Base-by-base conservation (phyloP, 2,329 filamentous ascomycete species). In the Aspergillus brunneoviolaceus region DNA sequence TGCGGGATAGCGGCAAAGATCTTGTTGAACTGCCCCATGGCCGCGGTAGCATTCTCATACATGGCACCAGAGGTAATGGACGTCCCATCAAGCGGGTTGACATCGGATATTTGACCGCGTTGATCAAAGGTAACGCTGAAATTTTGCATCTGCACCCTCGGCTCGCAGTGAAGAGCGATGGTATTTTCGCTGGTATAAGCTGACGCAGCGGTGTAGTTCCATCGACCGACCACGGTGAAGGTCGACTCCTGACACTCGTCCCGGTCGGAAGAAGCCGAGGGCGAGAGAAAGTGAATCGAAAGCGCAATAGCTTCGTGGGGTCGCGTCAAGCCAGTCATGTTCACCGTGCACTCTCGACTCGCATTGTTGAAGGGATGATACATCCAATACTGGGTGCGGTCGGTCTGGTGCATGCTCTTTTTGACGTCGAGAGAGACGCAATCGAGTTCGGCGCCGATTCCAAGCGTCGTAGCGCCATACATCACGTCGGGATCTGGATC, bases 1-100 rank as follows among this genome's bases (percentile, higher is more conserved):
- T 72, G 72, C 1, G 72, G 72, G 12, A 74, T 74, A 2, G 72
- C 66, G 5, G 71, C 71, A 62, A 74, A 74, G 2, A 72, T 69
- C 58, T 73, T 74, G 63, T 74, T 74, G 61, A 74, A 74, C 49
- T 74, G 71, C 1, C 72, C 72, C 29, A 74, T 59, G 39, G 70
- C 74, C 54, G 72, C 57, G 4, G 72, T 74, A 5, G 72, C 72
- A 55, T 74, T 74, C 12, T 71, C 64, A 47, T 70, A 70, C 70
- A 74, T 72, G 10, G 60, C 31, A 2, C 72, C 72, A 1, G 63
- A 56, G 1, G 59, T 64, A 45, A 72, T 68, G 0, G 55, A 55
- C 4, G 65, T 72, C 2, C 67, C 49, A 1, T 61, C 27, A 25
- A 72, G 12, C 5, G 62, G 60, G 2, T 60, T 14, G 11, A 69